A percentile compares a stretch with the other conserved stretches of the same genome.
Conservation (phyloP, 371 early-diverging fungal genomes). For the Mucor plumbeus region DNA sequence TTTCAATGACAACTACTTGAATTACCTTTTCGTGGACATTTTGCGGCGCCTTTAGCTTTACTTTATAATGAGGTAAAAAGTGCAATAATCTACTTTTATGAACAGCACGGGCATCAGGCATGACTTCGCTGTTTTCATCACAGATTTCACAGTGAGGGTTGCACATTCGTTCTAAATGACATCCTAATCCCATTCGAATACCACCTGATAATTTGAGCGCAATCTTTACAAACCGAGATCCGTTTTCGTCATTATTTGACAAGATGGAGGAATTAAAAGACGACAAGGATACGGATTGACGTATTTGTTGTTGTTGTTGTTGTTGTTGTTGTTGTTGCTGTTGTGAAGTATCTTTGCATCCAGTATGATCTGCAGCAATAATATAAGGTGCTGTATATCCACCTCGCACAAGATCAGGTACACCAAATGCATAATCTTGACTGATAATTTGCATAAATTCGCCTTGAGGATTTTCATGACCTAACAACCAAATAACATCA, state of each 20-base stretch:
- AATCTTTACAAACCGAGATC: slow-evolving; percentile 39
- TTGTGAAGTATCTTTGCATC: neutral
- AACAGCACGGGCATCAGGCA: slow-evolving; percentile 3
- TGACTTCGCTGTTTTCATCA: neutral
- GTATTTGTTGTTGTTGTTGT: neutral
- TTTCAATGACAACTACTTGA: slow-evolving; percentile 31
- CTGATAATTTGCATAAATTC: slow-evolving; percentile 48
- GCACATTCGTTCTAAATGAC: slow-evolving; percentile 38
- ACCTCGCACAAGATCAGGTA: slow-evolving; percentile 35
- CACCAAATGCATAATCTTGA: slow-evolving; percentile 35
- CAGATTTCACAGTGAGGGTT: neutral
- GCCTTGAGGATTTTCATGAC: slow-evolving; percentile 34
- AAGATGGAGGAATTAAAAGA: slow-evolving; percentile 20
- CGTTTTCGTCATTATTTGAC: neutral
- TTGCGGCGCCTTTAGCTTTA: slow-evolving; percentile 43
- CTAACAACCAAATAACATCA: slow-evolving; percentile 33
- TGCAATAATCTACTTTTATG: slow-evolving; percentile 16
- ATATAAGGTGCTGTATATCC: slow-evolving; percentile 15
- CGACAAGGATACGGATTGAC: slow-evolving; percentile 15
- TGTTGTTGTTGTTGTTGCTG: neutral
- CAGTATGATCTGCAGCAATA: neutral
- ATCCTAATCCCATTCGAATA: slow-evolving; percentile 54
- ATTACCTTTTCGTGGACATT: slow-evolving; percentile 32
- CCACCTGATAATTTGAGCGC: slow-evolving; percentile 52
- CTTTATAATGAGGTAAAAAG: slow-evolving; percentile 51